These are phyloP conservation scores for Paramarasmius palmivorus DNA, from an alignment of 1,284 basidiomycete species.

Conservation along the genomic window DNA sequence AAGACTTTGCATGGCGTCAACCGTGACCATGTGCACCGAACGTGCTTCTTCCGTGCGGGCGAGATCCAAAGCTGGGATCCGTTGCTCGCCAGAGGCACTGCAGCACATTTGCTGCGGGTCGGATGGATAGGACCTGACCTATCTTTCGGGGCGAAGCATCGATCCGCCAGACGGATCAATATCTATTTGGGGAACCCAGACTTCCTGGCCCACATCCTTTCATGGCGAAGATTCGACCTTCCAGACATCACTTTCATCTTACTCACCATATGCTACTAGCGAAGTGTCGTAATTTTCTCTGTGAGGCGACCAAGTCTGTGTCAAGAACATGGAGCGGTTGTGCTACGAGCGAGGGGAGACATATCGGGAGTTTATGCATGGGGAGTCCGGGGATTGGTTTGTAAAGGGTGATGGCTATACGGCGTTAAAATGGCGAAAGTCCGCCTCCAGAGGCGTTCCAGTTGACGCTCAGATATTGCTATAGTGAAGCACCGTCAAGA, in stretches of 20 bases:
- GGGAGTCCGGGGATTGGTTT: slow-evolving; percentile 57
- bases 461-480: slow-evolving; percentile 90
- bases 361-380: slow-evolving; percentile 91
- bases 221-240: slow-evolving; percentile 74
- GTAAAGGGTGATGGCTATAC: slow-evolving; percentile 78
- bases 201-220: slow-evolving; percentile 87
- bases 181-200: slow-evolving; percentile 81
- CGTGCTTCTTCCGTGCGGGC: slow-evolving; percentile 65
- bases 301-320: slow-evolving; percentile 96
- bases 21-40: slow-evolving; percentile 73
- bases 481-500: not conserved
- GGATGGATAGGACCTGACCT: slow-evolving; percentile 94
- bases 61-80: slow-evolving; percentile 92
- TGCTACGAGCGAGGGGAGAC: slow-evolving; percentile 88
- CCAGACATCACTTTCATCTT: slow-evolving; percentile 95
- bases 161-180: slow-evolving; percentile 81
- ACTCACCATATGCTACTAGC: slow-evolving; percentile 87
- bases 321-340: slow-evolving; percentile 89
- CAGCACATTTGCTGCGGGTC: slow-evolving; percentile 86
- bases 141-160: slow-evolving; percentile 83
- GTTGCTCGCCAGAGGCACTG: slow-evolving; percentile 86
- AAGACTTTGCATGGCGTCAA: slow-evolving; percentile 87
- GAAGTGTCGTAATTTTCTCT: too few species aligned
- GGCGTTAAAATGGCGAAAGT: slow-evolving; percentile 89
- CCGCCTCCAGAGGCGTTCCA: slow-evolving; percentile 97